A percentile compares a stretch with the other conserved stretches of the same genome.
These are phyloP conservation scores for Pythium scleroteichum DNA, from an alignment of 352 stramenopile genomes.

Conservation along the genomic window DNA sequence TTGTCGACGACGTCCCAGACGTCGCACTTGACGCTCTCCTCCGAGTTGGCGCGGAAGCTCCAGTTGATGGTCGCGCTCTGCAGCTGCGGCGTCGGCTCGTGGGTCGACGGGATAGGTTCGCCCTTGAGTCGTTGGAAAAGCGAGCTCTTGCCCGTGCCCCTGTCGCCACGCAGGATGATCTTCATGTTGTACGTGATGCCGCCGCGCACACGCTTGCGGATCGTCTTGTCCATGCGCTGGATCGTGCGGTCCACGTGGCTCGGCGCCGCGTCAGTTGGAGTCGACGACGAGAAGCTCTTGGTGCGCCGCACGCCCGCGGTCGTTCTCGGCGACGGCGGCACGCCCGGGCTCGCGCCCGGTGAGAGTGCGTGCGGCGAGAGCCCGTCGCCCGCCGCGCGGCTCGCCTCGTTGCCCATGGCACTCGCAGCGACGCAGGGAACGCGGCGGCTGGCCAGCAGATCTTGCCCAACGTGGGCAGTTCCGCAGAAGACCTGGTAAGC, in stretches of 20 bases:
- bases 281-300: constrained; percentile 48
- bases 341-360: background rate
- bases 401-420: constrained; percentile 34
- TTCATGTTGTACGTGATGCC: constrained; percentile 93
- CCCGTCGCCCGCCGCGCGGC: constrained; percentile 19
- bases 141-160: constrained; percentile 88
- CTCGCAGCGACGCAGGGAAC: too few relatives aligned
- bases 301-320: constrained; percentile 27
- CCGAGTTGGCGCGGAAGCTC: constrained; percentile 56
- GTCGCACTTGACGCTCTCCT: constrained; percentile 90
- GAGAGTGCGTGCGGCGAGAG: constrained; percentile 10
- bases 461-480: background rate
- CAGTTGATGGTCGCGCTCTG: constrained; percentile 89
- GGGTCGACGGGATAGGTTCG: constrained; percentile 62
- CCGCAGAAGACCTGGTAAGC: too few relatives aligned
- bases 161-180: constrained; percentile 81
- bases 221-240: constrained; percentile 82
- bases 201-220: constrained; percentile 75
- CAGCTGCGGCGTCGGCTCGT: constrained; percentile 83
- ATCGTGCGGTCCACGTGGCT: constrained; percentile 55
- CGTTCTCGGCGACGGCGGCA: constrained; percentile 16
- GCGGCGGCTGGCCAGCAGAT: too few relatives aligned
- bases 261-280: constrained; percentile 11
- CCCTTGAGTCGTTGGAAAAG: constrained; percentile 86
- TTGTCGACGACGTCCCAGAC: constrained; percentile 91